Conservation (phyloP, 2,329 filamentous ascomycete genomes). For the Trichoderma atrobrunneum region DNA sequence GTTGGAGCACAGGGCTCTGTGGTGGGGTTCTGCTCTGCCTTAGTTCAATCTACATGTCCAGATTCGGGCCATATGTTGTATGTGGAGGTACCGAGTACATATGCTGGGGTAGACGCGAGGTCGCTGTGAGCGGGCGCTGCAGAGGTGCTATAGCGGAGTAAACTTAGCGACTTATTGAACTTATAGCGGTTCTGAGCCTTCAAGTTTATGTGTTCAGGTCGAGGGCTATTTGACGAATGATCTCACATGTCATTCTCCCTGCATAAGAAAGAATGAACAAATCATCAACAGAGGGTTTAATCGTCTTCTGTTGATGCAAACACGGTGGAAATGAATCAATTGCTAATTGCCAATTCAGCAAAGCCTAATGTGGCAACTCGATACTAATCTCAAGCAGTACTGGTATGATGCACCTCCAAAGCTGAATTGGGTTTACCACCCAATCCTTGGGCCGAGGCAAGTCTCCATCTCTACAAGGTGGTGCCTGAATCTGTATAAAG, state of each 20-base stretch:
- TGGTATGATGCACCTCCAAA: neutral
- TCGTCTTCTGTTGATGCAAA: neutral
- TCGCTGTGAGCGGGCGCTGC: neutral
- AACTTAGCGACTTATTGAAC: neutral
- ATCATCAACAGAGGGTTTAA: neutral
- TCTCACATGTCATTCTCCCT: neutral
- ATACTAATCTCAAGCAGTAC: neutral
- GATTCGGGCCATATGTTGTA: neutral
- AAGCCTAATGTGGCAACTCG: neutral
- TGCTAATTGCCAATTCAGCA: neutral
- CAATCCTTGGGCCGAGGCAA: conserved; percentile 3
- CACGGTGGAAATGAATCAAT: neutral
- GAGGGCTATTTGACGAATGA: neutral
- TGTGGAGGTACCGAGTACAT: neutral
- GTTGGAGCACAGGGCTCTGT: neutral
- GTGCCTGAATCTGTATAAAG: neutral
- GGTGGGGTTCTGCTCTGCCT: neutral
- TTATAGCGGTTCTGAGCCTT: neutral
- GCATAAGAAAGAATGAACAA: neutral
- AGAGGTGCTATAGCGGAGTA: neutral
- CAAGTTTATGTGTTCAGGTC: neutral
- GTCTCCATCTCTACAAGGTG: neutral
- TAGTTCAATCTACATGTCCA: neutral
- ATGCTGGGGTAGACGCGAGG: neutral
- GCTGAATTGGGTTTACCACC: neutral